These are phyloP conservation scores for Sporobolomyces pararoseus DNA, from an alignment of 768 basidiomycete genomes.

Conservation along the genomic window DNA sequence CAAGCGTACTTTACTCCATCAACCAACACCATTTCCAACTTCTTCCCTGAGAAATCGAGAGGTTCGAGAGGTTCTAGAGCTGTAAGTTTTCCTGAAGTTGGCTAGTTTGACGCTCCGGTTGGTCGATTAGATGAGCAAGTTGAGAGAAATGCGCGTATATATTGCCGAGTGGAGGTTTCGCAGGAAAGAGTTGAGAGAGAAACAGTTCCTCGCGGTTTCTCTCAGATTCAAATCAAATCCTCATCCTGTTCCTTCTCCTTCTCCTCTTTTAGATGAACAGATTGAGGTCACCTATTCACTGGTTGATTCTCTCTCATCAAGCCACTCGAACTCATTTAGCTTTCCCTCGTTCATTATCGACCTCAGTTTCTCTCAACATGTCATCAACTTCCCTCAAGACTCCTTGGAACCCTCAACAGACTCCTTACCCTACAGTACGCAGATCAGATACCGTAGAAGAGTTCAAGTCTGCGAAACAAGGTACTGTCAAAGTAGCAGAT, in stretches of 20 bases:
- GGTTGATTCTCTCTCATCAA: not conserved
- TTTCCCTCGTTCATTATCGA: slow-evolving; percentile 5
- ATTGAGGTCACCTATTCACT: not conserved
- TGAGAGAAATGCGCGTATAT: too few species aligned
- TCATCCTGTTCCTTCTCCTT: not conserved
- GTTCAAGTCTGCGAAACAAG: slow-evolving; percentile 65
- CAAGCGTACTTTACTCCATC: slow-evolving; percentile 42
- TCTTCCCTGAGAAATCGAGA: not conserved
- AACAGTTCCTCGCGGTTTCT: too few species aligned
- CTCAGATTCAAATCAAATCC: too few species aligned
- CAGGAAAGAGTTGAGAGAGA: too few species aligned
- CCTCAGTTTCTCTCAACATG: slow-evolving; percentile 45
- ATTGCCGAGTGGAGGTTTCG: too few species aligned
- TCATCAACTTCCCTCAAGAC: slow-evolving; percentile 41
- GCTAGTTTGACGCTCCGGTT: too few species aligned
- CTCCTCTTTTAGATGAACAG: not conserved
- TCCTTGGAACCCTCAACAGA: slow-evolving; percentile 51
- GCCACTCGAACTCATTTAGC: not conserved
- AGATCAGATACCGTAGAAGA: slow-evolving; percentile 57
- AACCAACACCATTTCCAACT: slow-evolving; percentile 27
- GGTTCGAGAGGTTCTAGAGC: not conserved
- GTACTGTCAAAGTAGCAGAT: slow-evolving; percentile 62
- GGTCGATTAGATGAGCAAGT: too few species aligned
- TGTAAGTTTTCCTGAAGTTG: too few species aligned
- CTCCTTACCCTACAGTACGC: slow-evolving; percentile 62